Percentiles rank a stretch among this genome's conserved stretches.
These are phyloP conservation scores for Cunninghamia lanceolata DNA, from an alignment of 75 land plant species.

Conservation along the genomic window DNA sequence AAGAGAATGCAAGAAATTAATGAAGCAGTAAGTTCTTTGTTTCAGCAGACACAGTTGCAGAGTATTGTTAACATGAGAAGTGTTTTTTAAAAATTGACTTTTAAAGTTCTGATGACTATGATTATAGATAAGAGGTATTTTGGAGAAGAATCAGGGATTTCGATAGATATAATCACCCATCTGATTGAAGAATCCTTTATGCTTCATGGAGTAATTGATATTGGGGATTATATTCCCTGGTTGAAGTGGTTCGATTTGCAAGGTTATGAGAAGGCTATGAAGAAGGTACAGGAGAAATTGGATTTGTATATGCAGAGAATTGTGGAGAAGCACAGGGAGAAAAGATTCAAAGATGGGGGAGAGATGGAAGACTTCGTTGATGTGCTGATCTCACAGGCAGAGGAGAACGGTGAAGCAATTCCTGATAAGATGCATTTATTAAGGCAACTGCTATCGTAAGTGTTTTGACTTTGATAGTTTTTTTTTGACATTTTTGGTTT, in stretches of 20 bases:
- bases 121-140: background rate
- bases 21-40: background rate
- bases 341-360: background rate
- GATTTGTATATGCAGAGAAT: background rate
- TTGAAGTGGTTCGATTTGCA: constrained; percentile 27
- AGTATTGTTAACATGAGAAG: background rate
- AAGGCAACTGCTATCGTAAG: background rate
- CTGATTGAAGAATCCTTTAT: background rate
- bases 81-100: background rate
- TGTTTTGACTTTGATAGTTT: background rate
- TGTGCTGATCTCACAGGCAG: background rate
- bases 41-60: background rate
- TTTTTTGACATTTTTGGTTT: no score
- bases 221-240: constrained; percentile 27
- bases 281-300: no score
- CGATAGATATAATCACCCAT: background rate
- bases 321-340: background rate
- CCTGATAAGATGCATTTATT: background rate
- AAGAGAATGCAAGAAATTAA: background rate
- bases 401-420: background rate
- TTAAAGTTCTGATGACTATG: background rate
- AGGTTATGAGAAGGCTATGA: background rate
- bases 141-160: background rate
- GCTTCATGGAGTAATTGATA: constrained; percentile 9
- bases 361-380: background rate